Evolutionary conservation across 208 protist genomes (phyloP).

Genomic region (Leishmania lainsoni): DNA sequence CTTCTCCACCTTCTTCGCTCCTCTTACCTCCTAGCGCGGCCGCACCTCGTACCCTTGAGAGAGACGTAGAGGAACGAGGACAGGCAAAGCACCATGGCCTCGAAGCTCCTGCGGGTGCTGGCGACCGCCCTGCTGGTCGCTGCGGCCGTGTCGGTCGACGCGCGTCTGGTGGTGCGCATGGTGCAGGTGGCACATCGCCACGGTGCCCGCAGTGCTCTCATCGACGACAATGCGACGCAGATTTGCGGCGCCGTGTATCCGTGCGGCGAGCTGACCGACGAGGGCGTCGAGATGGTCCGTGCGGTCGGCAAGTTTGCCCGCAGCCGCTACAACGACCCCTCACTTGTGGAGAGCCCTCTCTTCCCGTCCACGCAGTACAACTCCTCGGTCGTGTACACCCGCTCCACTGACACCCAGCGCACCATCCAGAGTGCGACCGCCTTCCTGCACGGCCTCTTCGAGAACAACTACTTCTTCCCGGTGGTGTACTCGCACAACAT

Average conservation of each 20-base stretch:
- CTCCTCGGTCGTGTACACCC: conserved; percentile 55
- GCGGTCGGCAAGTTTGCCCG: conserved; percentile 41
- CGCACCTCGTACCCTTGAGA: neutral
- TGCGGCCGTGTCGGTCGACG: conserved; percentile 19
- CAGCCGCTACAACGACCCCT: conserved; percentile 45
- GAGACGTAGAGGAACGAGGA: neutral
- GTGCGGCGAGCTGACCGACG: conserved; percentile 49
- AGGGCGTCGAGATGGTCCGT: conserved; percentile 42
- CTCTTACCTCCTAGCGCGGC: neutral
- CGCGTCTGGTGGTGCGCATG: conserved; percentile 33
- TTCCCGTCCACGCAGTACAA: conserved; percentile 44
- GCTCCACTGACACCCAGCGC: conserved; percentile 51
- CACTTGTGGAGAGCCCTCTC: conserved; percentile 40
- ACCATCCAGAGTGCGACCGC: conserved; percentile 62
- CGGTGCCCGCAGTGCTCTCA: conserved; percentile 34
- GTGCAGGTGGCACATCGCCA: conserved; percentile 61
- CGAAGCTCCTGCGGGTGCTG: conserved; percentile 4
- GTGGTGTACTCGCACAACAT: conserved; percentile 45
- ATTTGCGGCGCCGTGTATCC: conserved; percentile 41
- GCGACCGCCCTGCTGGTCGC: conserved; percentile 17
- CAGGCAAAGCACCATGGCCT: neutral
- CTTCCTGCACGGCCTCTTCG: conserved; percentile 58
- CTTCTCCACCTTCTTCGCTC: neutral
- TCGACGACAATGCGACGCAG: conserved; percentile 29
- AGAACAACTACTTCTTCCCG: conserved; percentile 45